Percentiles rank a stretch among this genome's conserved stretches.
Conservation (phyloP, 2,329 filamentous ascomycete species). For the Chaetothyriales sp. region DNA sequence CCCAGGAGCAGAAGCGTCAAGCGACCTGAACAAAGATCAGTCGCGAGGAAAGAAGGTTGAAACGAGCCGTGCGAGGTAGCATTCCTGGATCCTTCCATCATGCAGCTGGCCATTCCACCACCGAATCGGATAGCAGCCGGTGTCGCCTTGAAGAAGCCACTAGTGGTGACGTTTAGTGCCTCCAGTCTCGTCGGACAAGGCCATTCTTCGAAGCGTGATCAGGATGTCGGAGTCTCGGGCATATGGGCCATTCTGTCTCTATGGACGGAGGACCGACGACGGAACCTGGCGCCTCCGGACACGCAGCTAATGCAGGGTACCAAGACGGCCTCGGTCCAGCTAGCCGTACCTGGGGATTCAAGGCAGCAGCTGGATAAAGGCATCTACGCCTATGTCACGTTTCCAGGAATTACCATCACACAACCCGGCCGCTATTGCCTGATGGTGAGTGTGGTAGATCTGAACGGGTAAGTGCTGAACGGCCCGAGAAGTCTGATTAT, state of each 20-base stretch:
- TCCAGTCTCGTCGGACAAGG: slow-evolving; percentile 1
- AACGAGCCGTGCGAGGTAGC: neutral
- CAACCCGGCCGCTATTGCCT: slow-evolving; percentile 14
- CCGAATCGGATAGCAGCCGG: slow-evolving; percentile 11
- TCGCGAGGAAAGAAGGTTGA: neutral
- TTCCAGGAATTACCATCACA: slow-evolving; percentile 13
- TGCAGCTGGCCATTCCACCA: slow-evolving; percentile 13
- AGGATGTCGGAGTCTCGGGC: slow-evolving; percentile 7
- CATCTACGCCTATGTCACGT: slow-evolving; percentile 14
- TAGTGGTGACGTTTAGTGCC: slow-evolving; percentile 11
- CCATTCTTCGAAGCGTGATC: neutral
- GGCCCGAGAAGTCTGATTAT: neutral
- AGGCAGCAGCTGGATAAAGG: slow-evolving; percentile 6
- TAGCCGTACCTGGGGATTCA: neutral
- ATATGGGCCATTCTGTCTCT: slow-evolving; percentile 16
- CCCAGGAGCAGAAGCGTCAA: neutral
- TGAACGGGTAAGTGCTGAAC: slow-evolving; percentile 11
- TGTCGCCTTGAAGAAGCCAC: slow-evolving; percentile 3
- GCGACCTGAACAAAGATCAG: neutral
- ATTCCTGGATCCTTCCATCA: neutral
- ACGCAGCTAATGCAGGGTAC: slow-evolving; percentile 14
- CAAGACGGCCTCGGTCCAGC: slow-evolving; percentile 15
- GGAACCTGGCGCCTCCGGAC: slow-evolving; percentile 10
- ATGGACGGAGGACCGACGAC: slow-evolving; percentile 8
- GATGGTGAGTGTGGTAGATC: slow-evolving; percentile 15